phyloP scores from a whole-genome alignment of 768 basidiomycete species.

The Mycena amicta region DNA sequence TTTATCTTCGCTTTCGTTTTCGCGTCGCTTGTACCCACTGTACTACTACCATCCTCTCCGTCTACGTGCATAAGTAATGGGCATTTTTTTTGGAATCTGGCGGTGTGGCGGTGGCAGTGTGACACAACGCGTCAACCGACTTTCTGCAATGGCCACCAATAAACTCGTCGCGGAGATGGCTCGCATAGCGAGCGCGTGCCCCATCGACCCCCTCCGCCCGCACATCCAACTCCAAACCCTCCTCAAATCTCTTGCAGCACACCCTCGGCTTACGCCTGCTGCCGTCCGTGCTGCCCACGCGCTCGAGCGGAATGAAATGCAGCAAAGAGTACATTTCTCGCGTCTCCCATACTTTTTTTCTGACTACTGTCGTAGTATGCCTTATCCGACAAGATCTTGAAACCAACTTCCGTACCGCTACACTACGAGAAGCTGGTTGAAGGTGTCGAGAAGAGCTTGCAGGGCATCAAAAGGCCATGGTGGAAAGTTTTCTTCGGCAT shows the following conservation, averaged over 20 bases:
- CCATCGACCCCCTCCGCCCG: constrained; percentile 73
- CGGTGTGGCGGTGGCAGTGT: not conserved
- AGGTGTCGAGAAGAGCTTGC: constrained; percentile 72
- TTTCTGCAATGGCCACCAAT: constrained; percentile 14
- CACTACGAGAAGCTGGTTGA: constrained; percentile 76
- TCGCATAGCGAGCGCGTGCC: constrained; percentile 64
- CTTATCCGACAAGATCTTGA: constrained; percentile 61
- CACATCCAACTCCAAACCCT: constrained; percentile 73
- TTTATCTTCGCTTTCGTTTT: no score
- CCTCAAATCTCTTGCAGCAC: constrained; percentile 62
- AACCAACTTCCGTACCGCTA: constrained; percentile 70
- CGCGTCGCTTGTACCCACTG: constrained; percentile 7
- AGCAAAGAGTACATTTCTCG: constrained; percentile 58
- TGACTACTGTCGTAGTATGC: constrained; percentile 53
- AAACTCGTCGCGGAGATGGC: constrained; percentile 53
- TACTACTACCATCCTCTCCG: constrained; percentile 12
- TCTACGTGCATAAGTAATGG: constrained; percentile 11
- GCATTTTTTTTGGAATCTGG: not conserved
- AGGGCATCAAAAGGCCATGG: constrained; percentile 79
- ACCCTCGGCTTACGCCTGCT: constrained; percentile 65
- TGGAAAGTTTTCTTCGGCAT: constrained; percentile 84
- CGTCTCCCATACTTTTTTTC: constrained; percentile 20
- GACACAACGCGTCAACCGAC: not conserved
- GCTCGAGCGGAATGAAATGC: constrained; percentile 55
- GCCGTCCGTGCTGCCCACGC: constrained; percentile 63